Conservation (phyloP, 257 asterid genomes). For the Nicotiana tomentosiformis region DNA sequence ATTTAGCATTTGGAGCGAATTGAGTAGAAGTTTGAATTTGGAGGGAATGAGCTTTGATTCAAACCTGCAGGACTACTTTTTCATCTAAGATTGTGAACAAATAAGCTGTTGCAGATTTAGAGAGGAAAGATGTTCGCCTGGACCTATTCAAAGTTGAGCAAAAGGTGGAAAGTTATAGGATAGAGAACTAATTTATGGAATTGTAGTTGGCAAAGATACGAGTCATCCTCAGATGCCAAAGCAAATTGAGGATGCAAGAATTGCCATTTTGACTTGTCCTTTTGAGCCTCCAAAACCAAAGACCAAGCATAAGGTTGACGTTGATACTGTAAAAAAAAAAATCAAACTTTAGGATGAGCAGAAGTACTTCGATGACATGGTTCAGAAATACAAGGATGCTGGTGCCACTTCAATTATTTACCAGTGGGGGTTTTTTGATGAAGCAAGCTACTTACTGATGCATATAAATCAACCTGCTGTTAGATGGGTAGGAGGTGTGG, state of each 20-base stretch:
- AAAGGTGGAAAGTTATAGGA: constrained; percentile 88
- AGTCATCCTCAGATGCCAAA: constrained; percentile 97
- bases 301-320: constrained; percentile 90
- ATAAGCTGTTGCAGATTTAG: constrained; percentile 80
- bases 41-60: constrained; percentile 39
- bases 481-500: constrained; percentile 96
- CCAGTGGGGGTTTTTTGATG: no score
- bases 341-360: constrained; percentile 69
- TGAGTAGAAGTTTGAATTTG: constrained; percentile 61
- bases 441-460: constrained; percentile 60
- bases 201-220: constrained; percentile 85
- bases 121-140: constrained; percentile 75
- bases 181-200: constrained; percentile 71
- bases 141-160: constrained; percentile 87
- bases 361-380: constrained; percentile 88
- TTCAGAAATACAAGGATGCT: constrained; percentile 83
- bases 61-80: constrained; percentile 84
- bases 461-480: constrained; percentile 81
- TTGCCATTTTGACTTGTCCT: constrained; percentile 85
- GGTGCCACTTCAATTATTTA: constrained; percentile 83
- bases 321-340: constrained; percentile 69
- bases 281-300: constrained; percentile 96
- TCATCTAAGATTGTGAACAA: constrained; percentile 95
- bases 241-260: constrained; percentile 69
- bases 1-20: constrained; percentile 68